Evolutionary conservation across 208 protist genomes (phyloP).

Genomic region (Naegleria lovaniensis): DNA sequence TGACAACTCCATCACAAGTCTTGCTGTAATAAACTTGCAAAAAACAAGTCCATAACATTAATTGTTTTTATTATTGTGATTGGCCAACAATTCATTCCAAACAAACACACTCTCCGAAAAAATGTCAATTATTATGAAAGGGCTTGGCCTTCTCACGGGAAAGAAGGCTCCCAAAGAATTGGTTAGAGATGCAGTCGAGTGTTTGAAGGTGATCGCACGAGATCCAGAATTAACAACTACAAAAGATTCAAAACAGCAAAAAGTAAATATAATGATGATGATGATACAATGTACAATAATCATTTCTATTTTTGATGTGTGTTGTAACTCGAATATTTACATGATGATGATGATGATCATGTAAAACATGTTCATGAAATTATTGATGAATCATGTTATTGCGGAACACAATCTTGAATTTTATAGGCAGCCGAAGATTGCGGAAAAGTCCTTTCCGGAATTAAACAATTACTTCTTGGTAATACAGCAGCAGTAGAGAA

Average conservation of each 20-base stretch:
- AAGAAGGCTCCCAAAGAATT: not conserved
- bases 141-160: not conserved
- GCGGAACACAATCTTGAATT: no score
- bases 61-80: no score
- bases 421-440: not conserved
- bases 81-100: no score
- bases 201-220: slow-evolving; percentile 3
- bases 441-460: not conserved
- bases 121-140: not conserved
- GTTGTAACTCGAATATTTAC: not conserved
- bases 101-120: not conserved
- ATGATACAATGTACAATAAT: no score
- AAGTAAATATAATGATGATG: slow-evolving; percentile 20
- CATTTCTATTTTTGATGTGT: no score
- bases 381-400: no score
- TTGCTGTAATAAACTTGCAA: no score
- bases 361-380: not conserved
- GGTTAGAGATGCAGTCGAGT: not conserved
- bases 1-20: no score
- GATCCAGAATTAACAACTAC: not conserved
- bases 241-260: slow-evolving; percentile 6
- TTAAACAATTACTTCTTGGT: slow-evolving; percentile 9
- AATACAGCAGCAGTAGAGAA: not conserved
- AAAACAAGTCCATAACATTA: no score
- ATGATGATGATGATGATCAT: not conserved